Percentiles rank a stretch among this genome's conserved stretches.
Evolutionary conservation across 495 filamentous ascomycete species (phyloP).

Genomic region (Daldinia caldariorum): DNA sequence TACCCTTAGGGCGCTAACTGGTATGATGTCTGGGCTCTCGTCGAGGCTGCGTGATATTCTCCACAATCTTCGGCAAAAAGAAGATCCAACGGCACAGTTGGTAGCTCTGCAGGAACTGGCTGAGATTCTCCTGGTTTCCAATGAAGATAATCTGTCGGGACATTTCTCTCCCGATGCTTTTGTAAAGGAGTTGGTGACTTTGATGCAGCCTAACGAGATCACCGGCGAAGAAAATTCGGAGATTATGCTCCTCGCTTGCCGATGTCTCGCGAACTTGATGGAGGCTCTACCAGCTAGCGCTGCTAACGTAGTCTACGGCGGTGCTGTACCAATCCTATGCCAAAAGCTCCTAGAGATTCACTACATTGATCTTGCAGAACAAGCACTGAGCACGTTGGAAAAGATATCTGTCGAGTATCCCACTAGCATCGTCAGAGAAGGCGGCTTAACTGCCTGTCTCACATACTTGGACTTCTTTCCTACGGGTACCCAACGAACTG

Average conservation of each 20-base stretch:
- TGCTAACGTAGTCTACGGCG: conserved; percentile 94
- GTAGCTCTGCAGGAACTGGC: conserved; percentile 94
- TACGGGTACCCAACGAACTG: conserved; percentile 94
- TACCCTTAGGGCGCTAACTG: conserved; percentile 84
- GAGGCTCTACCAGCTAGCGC: conserved; percentile 93
- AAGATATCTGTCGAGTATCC: conserved; percentile 99
- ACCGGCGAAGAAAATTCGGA: conserved; percentile 92
- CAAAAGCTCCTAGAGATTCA: conserved; percentile 93
- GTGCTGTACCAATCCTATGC: conserved; percentile 92
- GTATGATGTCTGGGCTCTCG: conserved; percentile 88
- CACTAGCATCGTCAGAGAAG: conserved; percentile 93
- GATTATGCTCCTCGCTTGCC: conserved; percentile 96
- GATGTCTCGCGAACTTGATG: conserved; percentile 97
- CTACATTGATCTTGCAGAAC: conserved; percentile 97
- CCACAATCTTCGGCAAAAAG: conserved; percentile 83
- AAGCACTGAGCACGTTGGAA: conserved; percentile 93
- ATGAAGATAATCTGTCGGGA: conserved; percentile 95
- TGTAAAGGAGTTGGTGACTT: conserved; percentile 89
- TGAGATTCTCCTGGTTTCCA: conserved; percentile 90
- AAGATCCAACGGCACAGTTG: conserved; percentile 86
- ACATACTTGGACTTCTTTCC: conserved; percentile 97
- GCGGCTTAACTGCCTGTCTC: conserved; percentile 91
- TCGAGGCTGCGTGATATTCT: conserved; percentile 84
- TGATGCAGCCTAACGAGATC: conserved; percentile 91
- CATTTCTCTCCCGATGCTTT: conserved; percentile 95